Evolutionary conservation across 192 early-diverging fungal genomes (phyloP).

Genomic region (Globomyces pollinis-pini): DNA sequence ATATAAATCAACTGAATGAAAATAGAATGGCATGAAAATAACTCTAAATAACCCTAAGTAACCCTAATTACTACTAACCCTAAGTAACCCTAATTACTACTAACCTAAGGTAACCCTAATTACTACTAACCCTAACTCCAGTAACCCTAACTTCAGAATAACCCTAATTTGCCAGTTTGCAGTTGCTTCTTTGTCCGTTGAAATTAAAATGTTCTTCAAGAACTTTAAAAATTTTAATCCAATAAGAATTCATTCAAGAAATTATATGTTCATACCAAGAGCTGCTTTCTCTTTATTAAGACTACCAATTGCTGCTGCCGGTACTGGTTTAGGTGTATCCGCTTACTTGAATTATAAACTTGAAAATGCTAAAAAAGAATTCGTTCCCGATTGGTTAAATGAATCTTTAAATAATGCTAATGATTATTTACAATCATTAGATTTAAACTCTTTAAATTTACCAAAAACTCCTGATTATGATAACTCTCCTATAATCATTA

Average conservation of each 20-base stretch:
- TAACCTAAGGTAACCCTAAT: too few species aligned
- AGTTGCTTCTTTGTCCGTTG: too few species aligned
- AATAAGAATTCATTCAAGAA: neutral
- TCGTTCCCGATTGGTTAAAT: constrained; percentile 39
- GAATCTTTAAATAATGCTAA: constrained; percentile 25
- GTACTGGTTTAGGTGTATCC: constrained; percentile 48
- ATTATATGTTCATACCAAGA: neutral
- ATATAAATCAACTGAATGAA: too few species aligned
- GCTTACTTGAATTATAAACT: constrained; percentile 56
- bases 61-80: too few species aligned
- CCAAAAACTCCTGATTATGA: neutral
- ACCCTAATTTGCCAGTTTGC: too few species aligned
- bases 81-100: too few species aligned
- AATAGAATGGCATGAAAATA: too few species aligned
- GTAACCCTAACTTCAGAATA: too few species aligned
- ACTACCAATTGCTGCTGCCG: constrained; percentile 50
- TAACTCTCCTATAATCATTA: too few species aligned
- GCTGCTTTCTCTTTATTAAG: constrained; percentile 25
- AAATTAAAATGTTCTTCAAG: constrained; percentile 3
- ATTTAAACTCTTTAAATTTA: constrained; percentile 13
- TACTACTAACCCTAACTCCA: too few species aligned
- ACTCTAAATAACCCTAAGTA: too few species aligned
- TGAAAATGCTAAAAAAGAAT: constrained; percentile 18
- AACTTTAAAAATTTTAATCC: neutral
- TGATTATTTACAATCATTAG: constrained; percentile 19